These are phyloP conservation scores for Acacia crassicarpa DNA, from an alignment of 306 rosid genomes.

Conservation along the genomic window DNA sequence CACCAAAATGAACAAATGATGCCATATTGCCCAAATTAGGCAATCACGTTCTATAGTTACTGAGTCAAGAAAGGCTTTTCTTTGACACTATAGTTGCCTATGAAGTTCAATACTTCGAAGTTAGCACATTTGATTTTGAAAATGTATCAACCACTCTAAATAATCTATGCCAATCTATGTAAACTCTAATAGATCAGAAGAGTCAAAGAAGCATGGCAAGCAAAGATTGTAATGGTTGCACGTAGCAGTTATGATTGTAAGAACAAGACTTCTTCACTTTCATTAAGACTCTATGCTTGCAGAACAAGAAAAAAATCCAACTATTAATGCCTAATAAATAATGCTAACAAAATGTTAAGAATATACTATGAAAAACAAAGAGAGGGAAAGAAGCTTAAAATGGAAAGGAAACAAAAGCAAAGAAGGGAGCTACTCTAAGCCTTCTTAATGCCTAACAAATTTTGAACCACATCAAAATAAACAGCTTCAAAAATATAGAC, in stretches of 20 bases:
- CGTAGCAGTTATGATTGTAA: not conserved
- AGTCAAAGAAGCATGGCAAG: too few relatives aligned
- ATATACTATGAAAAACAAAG: not conserved
- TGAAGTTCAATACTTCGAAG: not conserved
- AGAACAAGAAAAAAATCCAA: not conserved
- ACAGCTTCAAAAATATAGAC: not conserved
- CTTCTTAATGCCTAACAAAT: not conserved
- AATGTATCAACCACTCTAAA: not conserved
- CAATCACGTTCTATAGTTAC: not conserved
- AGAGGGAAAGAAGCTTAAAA: not conserved
- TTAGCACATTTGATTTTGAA: not conserved
- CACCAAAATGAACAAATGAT: not conserved
- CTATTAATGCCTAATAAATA: too few relatives aligned
- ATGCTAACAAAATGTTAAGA: not conserved
- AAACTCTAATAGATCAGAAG: not conserved
- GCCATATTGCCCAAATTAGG: not conserved
- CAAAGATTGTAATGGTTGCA: not conserved
- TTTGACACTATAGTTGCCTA: not conserved
- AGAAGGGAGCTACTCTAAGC: too few relatives aligned
- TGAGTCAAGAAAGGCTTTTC: not conserved
- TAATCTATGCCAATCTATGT: too few relatives aligned
- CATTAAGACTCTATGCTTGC: not conserved
- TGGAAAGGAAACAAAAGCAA: too few relatives aligned
- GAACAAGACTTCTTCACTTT: slow-evolving; percentile 5
- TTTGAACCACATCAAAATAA: not conserved